Percentiles rank a stretch among this genome's conserved stretches.
These are phyloP conservation scores for Volvariella volvacea DNA, from an alignment of 1,284 basidiomycete species.

Conservation along the genomic window DNA sequence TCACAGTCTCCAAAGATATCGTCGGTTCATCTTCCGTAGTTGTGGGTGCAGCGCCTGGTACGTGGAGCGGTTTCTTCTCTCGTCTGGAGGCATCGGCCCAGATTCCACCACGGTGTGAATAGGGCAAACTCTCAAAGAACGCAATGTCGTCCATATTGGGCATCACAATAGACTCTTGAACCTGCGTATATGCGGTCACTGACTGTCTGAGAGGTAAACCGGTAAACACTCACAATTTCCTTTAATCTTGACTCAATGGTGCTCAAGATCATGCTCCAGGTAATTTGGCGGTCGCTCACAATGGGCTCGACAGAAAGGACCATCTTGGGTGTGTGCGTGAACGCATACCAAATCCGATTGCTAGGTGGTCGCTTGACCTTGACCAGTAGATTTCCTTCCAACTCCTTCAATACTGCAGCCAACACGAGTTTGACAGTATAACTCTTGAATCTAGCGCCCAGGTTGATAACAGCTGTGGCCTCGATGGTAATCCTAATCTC, in stretches of 20 bases:
- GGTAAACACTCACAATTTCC: slow-evolving; percentile 69
- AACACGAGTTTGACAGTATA: slow-evolving; percentile 88
- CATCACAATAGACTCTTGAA: slow-evolving; percentile 88
- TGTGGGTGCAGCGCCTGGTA: slow-evolving; percentile 11
- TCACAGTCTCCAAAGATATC: slow-evolving; percentile 9
- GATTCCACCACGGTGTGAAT: slow-evolving; percentile 79
- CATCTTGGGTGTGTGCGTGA: slow-evolving; percentile 89
- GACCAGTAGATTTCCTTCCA: slow-evolving; percentile 88
- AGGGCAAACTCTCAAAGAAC: slow-evolving; percentile 80
- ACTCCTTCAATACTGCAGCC: slow-evolving; percentile 78
- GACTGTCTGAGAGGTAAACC: slow-evolving; percentile 1
- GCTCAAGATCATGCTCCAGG: slow-evolving; percentile 87
- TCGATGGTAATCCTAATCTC: slow-evolving; percentile 86
- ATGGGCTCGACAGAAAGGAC: slow-evolving; percentile 88
- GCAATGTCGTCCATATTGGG: slow-evolving; percentile 98
- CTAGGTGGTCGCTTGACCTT: slow-evolving; percentile 94
- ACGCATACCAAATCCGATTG: slow-evolving; percentile 96
- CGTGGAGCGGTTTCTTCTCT: slow-evolving; percentile 22
- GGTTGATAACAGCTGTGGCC: slow-evolving; percentile 81
- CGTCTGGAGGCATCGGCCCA: slow-evolving; percentile 73
- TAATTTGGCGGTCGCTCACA: slow-evolving; percentile 88
- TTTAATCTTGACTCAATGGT: slow-evolving; percentile 86
- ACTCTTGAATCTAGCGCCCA: slow-evolving; percentile 78
- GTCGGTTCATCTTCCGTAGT: slow-evolving; percentile 9
- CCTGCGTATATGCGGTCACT: slow-evolving; percentile 37